Base-by-base conservation (phyloP, 768 basidiomycete species). In the Punctularia strigosozonata region DNA sequence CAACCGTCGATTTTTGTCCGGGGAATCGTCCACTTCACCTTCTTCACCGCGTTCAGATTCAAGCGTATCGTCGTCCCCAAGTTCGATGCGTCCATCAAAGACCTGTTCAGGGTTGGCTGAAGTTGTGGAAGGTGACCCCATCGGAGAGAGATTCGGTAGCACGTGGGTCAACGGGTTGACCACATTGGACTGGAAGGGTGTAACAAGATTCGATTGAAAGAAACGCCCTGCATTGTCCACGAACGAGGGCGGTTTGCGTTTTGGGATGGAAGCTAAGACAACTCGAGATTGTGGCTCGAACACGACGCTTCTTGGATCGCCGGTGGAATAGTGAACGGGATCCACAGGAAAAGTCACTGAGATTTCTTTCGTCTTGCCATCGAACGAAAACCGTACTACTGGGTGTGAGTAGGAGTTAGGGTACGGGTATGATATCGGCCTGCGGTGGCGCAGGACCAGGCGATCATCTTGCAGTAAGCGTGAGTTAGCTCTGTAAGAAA, bases 31-130 rank as follows among this genome's bases (percentile, higher is more conserved):
- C 12, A 77, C 72, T 53, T 86, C 84, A 2, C 71, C 77, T 41
- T 86, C 86, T 55, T 83, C 82, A 5, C 74, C 76, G 18, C 78
- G 68, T 37, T 90, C 86, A 46, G 79, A 75, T 43, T 89, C 85
- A 38, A 85, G 52, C 14, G 87, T 68, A 46, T 90, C 86, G 41
- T 86, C 75, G 50, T 88, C 85, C 31, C 66, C 59, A 44, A 90
- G 51, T 48, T 89, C 86, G 40, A 86, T 79, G 43, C 72, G 69
- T 24, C 70, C 72, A 42, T 65, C 62, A 49, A 75, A 77, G 22
- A 86, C 77, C 24, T 79, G 72, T 36, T 84, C 80, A 2, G 80
- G 77, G 5, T 68, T 77, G 20, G 73, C 63, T 36, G 64, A 63
- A 14, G 54, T 47, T 2, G 61, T 51, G 6, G 49, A 10, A 7